Conservation (phyloP, 441 rosid genomes). For the Erodium moschatum region DNA sequence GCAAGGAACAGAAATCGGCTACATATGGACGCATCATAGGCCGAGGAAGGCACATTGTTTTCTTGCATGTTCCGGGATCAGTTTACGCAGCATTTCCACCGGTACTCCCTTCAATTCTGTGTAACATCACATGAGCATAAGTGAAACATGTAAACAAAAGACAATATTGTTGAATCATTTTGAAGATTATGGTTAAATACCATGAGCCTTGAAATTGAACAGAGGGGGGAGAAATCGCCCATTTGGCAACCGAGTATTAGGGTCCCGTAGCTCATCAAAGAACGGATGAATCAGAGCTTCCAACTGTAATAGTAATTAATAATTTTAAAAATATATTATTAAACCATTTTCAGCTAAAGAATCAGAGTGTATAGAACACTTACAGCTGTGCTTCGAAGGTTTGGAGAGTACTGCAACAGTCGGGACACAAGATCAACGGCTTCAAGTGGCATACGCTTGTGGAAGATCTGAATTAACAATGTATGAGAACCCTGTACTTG, state of each 20-base stretch:
- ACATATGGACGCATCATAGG: not conserved
- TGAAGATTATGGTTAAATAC: constrained; percentile 50
- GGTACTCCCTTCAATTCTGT: constrained; percentile 7
- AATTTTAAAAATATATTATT: too few species aligned
- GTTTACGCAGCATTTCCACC: not conserved
- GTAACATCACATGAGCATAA: not conserved
- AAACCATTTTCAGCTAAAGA: too few species aligned
- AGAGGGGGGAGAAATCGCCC: constrained; percentile 86
- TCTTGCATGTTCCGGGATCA: constrained; percentile 6
- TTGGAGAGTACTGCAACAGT: constrained; percentile 86
- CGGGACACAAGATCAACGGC: constrained; percentile 93
- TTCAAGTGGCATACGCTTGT: constrained; percentile 89
- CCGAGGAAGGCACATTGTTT: not conserved
- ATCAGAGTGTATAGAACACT: too few species aligned
- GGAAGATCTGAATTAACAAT: constrained; percentile 52
- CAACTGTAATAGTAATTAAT: constrained; percentile 30
- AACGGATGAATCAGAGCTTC: constrained; percentile 43
- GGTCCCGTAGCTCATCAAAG: constrained; percentile 48
- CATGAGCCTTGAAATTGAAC: not conserved
- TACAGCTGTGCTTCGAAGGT: constrained; percentile 81
- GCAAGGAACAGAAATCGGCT: too few species aligned
- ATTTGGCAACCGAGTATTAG: constrained; percentile 59
- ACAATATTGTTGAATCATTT: not conserved
- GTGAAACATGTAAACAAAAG: not conserved
- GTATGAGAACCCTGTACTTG: not conserved